Base-by-base conservation (phyloP, 163 green algal species). In the Scenedesmus sp. region DNA sequence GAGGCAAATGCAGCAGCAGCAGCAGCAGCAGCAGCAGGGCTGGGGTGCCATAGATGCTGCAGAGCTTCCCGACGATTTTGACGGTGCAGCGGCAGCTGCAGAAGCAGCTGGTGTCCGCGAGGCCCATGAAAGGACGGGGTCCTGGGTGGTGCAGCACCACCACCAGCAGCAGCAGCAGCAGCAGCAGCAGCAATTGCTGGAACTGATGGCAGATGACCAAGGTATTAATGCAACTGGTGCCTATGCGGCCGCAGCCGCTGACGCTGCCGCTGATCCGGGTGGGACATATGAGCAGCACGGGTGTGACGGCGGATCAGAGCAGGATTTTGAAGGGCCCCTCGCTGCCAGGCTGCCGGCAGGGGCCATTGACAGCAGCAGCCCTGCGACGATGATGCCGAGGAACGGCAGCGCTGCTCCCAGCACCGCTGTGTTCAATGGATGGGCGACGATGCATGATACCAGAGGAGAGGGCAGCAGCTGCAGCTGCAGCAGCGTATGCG, bases 121-220 rank as follows among this genome's bases (percentile, higher is more conserved):
- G 68, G 3, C 35, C 2, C 20, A 37, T 49, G 61, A 82, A 9
- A 33, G 85, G 26, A 84, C 70, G 51, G 68, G 44, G 42, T 76
- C 49, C 22, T 90, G 46, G 73, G 46, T 85, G 24, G 49, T n/a
- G 35, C 16, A 83, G 30, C 85, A 76, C 30, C 37, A 76, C 65
- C 30, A 84, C 6, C 85, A 83, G n/a, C 85, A 90, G 84, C 84
- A 82, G 24, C 40, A 26, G 26, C 59, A 70, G 61, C 59, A 89
- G 35, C 40, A 84, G 43, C 40, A 33, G 76, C 43, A 68, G 40
- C 7, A 37, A 22, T 30, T 40, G 43, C 24, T 15, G 42, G 35
- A 46, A 22, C 13, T 40, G 43, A 13, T 15, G 42, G 35, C n/a
- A 80, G 26, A 79, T 24, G 18, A 56, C 0, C 20, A 68, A 44